Evolutionary conservation across 2,329 filamentous ascomycete genomes (phyloP).

Genomic region (Drechslerella coelobrocha): DNA sequence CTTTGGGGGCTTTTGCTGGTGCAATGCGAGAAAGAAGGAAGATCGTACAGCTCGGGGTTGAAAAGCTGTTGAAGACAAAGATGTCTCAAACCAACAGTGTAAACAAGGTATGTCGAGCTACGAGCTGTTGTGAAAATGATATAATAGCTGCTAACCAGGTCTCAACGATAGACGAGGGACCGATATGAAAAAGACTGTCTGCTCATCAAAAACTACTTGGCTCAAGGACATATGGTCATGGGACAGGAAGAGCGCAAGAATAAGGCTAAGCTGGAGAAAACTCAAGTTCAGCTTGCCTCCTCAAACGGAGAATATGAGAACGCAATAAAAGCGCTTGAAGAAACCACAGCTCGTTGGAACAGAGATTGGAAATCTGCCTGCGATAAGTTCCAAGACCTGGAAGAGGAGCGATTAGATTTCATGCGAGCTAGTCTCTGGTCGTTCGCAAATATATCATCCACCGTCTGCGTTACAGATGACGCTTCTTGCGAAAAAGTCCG

Average conservation of each 20-base stretch:
- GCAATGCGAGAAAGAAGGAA: slow-evolving; percentile 96
- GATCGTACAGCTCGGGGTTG: slow-evolving; percentile 91
- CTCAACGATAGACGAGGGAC: slow-evolving; percentile 72
- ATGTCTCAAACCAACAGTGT: slow-evolving; percentile 87
- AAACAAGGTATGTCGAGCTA: slow-evolving; percentile 73
- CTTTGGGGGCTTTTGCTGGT: slow-evolving; percentile 85
- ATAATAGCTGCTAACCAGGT: slow-evolving; percentile 17
- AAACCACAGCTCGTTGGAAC: slow-evolving; percentile 95
- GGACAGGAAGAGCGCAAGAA: slow-evolving; percentile 98
- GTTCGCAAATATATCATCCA: slow-evolving; percentile 96
- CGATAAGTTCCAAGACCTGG: slow-evolving; percentile 97
- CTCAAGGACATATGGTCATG: slow-evolving; percentile 99
- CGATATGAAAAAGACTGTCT: slow-evolving; percentile 97
- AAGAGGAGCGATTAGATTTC: slow-evolving; percentile 95
- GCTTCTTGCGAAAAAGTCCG: slow-evolving; percentile 95
- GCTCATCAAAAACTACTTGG: slow-evolving; percentile 97
- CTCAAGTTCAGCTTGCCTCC: slow-evolving; percentile 88
- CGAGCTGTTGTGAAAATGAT: slow-evolving; percentile 23
- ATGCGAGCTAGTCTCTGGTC: slow-evolving; percentile 98
- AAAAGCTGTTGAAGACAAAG: slow-evolving; percentile 92
- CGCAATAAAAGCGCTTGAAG: slow-evolving; percentile 89
- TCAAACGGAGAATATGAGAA: slow-evolving; percentile 93
- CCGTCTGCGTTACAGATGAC: slow-evolving; percentile 97
- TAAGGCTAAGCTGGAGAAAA: slow-evolving; percentile 98
- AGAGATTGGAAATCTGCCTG: slow-evolving; percentile 97